Percentiles rank a stretch among this genome's conserved stretches.
These are phyloP conservation scores for Saccharomyces hybrid DNA, from an alignment of 1,139 yeast genomes.

Conservation along the genomic window DNA sequence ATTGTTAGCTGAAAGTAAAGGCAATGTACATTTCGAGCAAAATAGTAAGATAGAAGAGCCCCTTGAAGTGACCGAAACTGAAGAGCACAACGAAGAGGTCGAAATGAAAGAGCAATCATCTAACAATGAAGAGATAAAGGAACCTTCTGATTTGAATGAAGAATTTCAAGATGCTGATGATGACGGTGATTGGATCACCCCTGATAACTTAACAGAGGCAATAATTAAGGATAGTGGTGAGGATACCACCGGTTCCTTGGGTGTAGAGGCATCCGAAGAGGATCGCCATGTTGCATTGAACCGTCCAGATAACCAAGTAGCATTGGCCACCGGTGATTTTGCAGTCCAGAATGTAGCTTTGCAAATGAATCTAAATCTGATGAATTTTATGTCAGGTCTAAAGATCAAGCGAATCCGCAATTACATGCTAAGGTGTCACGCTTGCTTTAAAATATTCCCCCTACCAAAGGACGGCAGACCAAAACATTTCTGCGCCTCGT, in stretches of 20 bases:
- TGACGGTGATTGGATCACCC: slow-evolving; percentile 95
- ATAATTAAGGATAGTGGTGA: slow-evolving; percentile 58
- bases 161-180: slow-evolving; percentile 56
- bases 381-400: slow-evolving; percentile 79
- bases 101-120: slow-evolving; percentile 9
- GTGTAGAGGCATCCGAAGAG: slow-evolving; percentile 23
- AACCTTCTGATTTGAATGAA: slow-evolving; percentile 50
- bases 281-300: slow-evolving; percentile 19
- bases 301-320: slow-evolving; percentile 49
- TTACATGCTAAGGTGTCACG: slow-evolving; percentile 95
- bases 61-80: slow-evolving; percentile 3
- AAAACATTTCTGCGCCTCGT: slow-evolving; percentile 83
- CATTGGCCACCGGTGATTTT: slow-evolving; percentile 91
- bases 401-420: slow-evolving; percentile 80
- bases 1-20: slow-evolving; percentile 12
- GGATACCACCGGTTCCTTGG: slow-evolving; percentile 37
- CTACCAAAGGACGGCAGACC: slow-evolving; percentile 69
- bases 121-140: slow-evolving; percentile 11
- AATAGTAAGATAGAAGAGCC: slow-evolving; percentile 1
- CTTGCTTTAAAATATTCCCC: slow-evolving; percentile 80
- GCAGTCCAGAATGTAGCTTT: slow-evolving; percentile 94
- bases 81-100: slow-evolving; percentile 9
- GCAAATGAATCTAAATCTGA: slow-evolving; percentile 80
- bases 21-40: slow-evolving; percentile 10
- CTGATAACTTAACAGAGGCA: slow-evolving; percentile 68